Evolutionary conservation across 1,284 basidiomycete species (phyloP), one percentile per base, ranked within the genome.

Genomic region (Leccinum subspadiceum): DNA sequence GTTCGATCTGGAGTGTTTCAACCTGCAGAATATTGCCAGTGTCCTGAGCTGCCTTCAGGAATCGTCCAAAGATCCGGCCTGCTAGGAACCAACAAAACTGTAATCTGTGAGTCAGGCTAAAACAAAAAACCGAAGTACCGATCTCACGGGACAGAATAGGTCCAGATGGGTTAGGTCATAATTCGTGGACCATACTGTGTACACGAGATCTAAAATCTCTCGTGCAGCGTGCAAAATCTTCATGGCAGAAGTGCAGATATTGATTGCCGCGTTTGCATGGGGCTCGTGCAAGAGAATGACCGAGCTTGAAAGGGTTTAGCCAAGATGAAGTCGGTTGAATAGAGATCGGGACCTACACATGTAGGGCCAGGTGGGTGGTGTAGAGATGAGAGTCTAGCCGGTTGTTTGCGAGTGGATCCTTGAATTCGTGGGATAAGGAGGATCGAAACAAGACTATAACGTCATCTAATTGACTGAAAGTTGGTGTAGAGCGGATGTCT

Each of bases 51-150:
- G 82, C 82, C 63, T 82, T 80, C 33, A 87, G 70, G 70, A 89
- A 87, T 12, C 87, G 80, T 6, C 84, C 79, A 26, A 91, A 77
- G 5, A 89, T 84, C 29, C 86, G 78, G 1, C 86, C 87, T 49
- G 81, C 80, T 60, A 81, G 78, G 68, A 87, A 89, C 85, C 87
- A 90, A 63, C 81, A 83, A 64, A 87, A 86, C 87, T 90, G 57
- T 10, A n/a, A 39, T 22, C 0, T 31, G 9, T 12, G 5, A 44
- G 7, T 57, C 4, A 48, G 56, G 17, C 17, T 12, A 13, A 29
- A 26, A 2, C 24, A 20, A 49, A 29, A 13, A 54, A 54, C 8
- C 35, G 33, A 46, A 15, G 44, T 4, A 22, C 22, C 10, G 8
- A n/a, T 37, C 33, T 62, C 49, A 66, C 57, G 26, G 56, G 48